A percentile compares a stretch with the other conserved stretches of the same genome.
These are phyloP conservation scores for Saccharomyces hybrid DNA, from an alignment of 1,139 yeast genomes.

Conservation along the genomic window DNA sequence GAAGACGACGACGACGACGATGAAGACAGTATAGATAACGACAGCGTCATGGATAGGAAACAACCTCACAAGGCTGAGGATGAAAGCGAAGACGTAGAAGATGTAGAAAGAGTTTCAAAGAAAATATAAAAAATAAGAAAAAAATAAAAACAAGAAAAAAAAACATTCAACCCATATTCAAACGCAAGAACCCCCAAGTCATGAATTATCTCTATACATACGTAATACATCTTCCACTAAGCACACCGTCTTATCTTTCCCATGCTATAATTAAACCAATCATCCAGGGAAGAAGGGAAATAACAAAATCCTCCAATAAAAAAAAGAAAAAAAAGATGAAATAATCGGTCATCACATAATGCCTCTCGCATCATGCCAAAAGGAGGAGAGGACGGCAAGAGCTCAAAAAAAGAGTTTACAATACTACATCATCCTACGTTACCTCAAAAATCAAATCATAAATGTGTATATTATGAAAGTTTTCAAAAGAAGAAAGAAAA, in stretches of 20 bases:
- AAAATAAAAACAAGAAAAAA: not conserved
- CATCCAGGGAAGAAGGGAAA: no score
- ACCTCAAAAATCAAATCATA: not conserved
- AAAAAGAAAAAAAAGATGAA: not conserved
- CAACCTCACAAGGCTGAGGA: conserved; percentile 38
- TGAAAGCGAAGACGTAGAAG: conserved; percentile 43
- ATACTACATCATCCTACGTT: not conserved
- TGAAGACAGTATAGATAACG: conserved; percentile 32
- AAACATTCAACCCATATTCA: not conserved
- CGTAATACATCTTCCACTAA: no score
- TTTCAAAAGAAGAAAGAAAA: not conserved
- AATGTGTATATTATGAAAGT: not conserved
- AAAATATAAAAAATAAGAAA: conserved; percentile 5
- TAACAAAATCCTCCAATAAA: no score
- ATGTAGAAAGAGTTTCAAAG: conserved; percentile 41
- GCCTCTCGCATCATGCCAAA: not conserved
- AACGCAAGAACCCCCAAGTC: not conserved
- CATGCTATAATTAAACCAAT: no score
- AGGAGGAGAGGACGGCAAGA: not conserved
- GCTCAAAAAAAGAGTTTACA: not conserved
- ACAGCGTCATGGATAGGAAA: conserved; percentile 32
- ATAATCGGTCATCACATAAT: not conserved
- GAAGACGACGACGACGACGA: conserved; percentile 32
- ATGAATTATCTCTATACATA: no score
- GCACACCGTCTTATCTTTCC: no score